Evolutionary conservation across 2,329 filamentous ascomycete genomes (phyloP), one percentile per base, ranked within the genome.

Genomic region (Neofusicoccum sp.): DNA sequence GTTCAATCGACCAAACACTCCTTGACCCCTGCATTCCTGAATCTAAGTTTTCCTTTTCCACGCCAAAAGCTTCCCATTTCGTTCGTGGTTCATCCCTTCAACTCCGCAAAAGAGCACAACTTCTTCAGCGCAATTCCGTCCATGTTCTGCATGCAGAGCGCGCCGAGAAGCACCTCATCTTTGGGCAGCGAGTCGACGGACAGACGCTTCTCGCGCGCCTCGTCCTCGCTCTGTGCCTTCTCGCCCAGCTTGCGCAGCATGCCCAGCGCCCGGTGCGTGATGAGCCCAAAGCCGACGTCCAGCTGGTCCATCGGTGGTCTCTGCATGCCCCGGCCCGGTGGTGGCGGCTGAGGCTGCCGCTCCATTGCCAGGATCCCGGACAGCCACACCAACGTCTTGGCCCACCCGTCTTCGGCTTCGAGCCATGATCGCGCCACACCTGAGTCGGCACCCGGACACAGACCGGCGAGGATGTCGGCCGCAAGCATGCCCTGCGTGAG

Each of bases 401-500:
- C 89, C 75, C 97, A 95, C 0, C 91, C 91, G 69, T 96, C 93
- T 45, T 89, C 87, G 3, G 91, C 92, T 43, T 89, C 87, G 6
- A 98, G 84, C 93, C 95, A 98, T 0, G 85, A 82, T 62, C 87
- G 86, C 3, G 93, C 89, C 6, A 97, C 78, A 3, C 86, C 84
- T 14, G 84, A 84, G 67, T 96, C 92, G n/a, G 86, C 83, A 4
- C 85, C 84, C 2, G 89, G 89, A 3, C 87, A 86, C 33, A 97
- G 81, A 8, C 88, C 88, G 0, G 92, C 87, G 3, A 98, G 79
- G 58, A 98, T 96, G 68, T 98, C 93, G 0, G 92, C 93, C 1
- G 93, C 91, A 5, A 98, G 83, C 70, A 98, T 86, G 1, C 93
- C 93, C 77, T 99, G 95, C 84, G 96, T 95, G 9, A 99, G 80